These are phyloP conservation scores for Harringtonia lauricola DNA, from an alignment of 2,329 filamentous ascomycete species.

Conservation along the genomic window DNA sequence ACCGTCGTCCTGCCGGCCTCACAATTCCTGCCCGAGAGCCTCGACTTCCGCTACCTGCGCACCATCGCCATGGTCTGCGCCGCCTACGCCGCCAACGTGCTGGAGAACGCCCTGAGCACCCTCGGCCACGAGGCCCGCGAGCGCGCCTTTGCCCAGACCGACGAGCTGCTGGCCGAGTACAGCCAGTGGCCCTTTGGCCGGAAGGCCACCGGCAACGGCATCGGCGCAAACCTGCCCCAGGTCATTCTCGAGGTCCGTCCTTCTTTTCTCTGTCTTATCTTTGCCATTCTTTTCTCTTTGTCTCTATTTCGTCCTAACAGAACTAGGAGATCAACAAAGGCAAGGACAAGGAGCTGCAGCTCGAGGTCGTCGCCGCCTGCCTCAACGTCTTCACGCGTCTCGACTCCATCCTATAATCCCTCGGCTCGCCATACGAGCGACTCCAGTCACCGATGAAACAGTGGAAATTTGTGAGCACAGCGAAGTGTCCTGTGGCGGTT, in stretches of 20 bases:
- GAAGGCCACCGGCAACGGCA: conserved; percentile 67
- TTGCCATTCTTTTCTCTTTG: not conserved
- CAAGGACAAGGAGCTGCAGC: conserved; percentile 90
- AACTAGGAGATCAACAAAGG: conserved; percentile 63
- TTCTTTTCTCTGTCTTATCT: not conserved
- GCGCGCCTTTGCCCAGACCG: conserved; percentile 90
- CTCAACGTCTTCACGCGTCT: conserved; percentile 95
- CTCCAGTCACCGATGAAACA: no score
- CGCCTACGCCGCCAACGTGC: conserved; percentile 92
- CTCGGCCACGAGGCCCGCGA: conserved; percentile 91
- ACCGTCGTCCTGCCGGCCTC: conserved; percentile 81
- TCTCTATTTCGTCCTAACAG: not conserved
- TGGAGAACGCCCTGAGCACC: conserved; percentile 93
- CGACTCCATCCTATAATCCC: conserved; percentile 74
- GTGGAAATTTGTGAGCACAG: no score
- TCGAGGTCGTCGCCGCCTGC: conserved; percentile 95
- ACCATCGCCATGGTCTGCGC: conserved; percentile 96
- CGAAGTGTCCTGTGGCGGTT: no score
- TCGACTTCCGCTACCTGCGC: conserved; percentile 86
- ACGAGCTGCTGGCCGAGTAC: conserved; percentile 90
- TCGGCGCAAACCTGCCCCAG: conserved; percentile 86
- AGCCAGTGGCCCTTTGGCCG: conserved; percentile 94
- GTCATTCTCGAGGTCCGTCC: conserved; percentile 58
- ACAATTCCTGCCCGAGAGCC: conserved; percentile 84
- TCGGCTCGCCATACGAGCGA: no score